A percentile compares a stretch with the other conserved stretches of the same genome.
phyloP scores from a whole-genome alignment of 805 yeast species.

The Lachancea cidri region DNA sequence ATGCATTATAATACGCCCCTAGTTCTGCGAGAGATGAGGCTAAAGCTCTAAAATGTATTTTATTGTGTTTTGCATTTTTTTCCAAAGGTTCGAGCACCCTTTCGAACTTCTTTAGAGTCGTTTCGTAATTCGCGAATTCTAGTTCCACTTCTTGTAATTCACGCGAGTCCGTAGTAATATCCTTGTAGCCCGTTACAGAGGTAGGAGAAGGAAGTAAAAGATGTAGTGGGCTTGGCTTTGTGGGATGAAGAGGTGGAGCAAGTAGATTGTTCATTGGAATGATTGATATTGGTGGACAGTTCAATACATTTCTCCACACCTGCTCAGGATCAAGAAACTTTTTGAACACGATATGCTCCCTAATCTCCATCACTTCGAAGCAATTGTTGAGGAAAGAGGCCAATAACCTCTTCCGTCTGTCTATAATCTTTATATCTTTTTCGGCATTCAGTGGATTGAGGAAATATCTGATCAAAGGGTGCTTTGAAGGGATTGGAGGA shows the following conservation, averaged over 20 bases:
- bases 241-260: constrained; percentile 59
- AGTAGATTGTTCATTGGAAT: constrained; percentile 49
- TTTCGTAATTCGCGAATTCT: constrained; percentile 39
- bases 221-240: constrained; percentile 53
- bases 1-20: constrained; percentile 66
- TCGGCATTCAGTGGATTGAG: constrained; percentile 40
- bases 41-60: constrained; percentile 44
- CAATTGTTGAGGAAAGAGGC: constrained; percentile 78
- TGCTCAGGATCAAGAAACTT: constrained; percentile 83
- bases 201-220: constrained; percentile 59
- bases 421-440: constrained; percentile 44
- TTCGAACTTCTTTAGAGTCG: constrained; percentile 23
- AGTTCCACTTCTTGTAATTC: constrained; percentile 33
- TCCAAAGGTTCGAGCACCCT: constrained; percentile 23
- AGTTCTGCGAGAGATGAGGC: constrained; percentile 66
- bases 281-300: constrained; percentile 47
- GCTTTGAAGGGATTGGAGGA: constrained; percentile 93
- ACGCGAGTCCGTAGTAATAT: constrained; percentile 14
- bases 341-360: constrained; percentile 57
- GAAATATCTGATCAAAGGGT: constrained; percentile 48
- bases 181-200: constrained; percentile 31
- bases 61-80: constrained; percentile 26
- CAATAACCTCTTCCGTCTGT: constrained; percentile 69
- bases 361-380: constrained; percentile 47
- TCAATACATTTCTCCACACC: constrained; percentile 72